These are phyloP conservation scores for Xylariales sp. DNA, from an alignment of 2,329 filamentous ascomycete species.

Conservation along the genomic window DNA sequence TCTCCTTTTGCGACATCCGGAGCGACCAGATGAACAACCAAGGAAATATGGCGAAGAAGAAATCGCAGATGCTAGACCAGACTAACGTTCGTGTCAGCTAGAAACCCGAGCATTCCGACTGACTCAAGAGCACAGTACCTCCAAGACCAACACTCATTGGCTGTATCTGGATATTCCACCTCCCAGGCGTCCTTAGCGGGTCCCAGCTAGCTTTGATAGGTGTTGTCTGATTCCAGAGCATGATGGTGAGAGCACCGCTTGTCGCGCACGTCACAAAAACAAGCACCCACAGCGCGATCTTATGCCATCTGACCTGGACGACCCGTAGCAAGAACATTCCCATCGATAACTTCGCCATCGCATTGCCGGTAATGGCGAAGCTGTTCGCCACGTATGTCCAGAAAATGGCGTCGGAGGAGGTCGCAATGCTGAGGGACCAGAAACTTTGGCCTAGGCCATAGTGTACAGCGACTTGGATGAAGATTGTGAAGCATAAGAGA, in stretches of 20 bases:
- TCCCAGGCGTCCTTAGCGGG: conserved; percentile 28
- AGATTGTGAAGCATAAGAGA: conserved; percentile 28
- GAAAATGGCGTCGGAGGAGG: conserved; percentile 31
- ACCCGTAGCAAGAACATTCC: conserved; percentile 34
- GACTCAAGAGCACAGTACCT: conserved; percentile 16
- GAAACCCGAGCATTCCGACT: background rate
- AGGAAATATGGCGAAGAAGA: conserved; percentile 22
- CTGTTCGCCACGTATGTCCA: conserved; percentile 34
- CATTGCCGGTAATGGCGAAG: conserved; percentile 32
- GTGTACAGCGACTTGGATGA: conserved; percentile 30
- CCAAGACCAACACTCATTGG: conserved; percentile 32
- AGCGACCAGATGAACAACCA: conserved; percentile 24
- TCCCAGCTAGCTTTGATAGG: conserved; percentile 32
- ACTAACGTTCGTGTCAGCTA: conserved; percentile 15
- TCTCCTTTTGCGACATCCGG: conserved; percentile 22
- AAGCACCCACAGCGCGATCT: conserved; percentile 28
- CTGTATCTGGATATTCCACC: conserved; percentile 31
- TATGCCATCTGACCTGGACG: conserved; percentile 30
- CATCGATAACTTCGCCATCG: conserved; percentile 34
- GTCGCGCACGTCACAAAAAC: conserved; percentile 27
- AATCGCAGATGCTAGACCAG: conserved; percentile 30
- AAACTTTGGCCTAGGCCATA: conserved; percentile 30
- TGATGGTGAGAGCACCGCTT: conserved; percentile 26
- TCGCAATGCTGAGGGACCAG: conserved; percentile 24
- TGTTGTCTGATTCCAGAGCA: conserved; percentile 35